A percentile compares a stretch with the other conserved stretches of the same genome.
phyloP scores from a whole-genome alignment of 148 eudicot species.

The Rhododendron simsii region DNA sequence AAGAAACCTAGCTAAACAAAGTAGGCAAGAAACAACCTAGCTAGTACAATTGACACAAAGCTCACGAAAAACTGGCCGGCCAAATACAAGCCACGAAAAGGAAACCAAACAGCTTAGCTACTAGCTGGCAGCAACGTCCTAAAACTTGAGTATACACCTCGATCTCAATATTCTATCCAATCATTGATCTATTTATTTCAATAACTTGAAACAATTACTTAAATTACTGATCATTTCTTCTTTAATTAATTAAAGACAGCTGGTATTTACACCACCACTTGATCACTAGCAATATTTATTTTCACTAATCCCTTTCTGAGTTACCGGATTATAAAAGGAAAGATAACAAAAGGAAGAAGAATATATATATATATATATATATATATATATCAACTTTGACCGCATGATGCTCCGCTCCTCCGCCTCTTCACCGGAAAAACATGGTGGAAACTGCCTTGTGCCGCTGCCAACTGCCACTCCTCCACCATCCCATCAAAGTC shows the following conservation, averaged over 20 bases:
- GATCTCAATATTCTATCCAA: no score
- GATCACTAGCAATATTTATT: conserved; percentile 1
- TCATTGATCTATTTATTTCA: not conserved
- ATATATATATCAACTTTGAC: not conserved
- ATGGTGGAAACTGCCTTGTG: not conserved
- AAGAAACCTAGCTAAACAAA: no score
- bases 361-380: no score
- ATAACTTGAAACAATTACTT: not conserved
- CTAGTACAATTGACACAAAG: no score
- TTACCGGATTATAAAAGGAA: not conserved
- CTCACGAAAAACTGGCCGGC: no score
- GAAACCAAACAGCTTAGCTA: no score
- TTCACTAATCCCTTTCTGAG: not conserved
- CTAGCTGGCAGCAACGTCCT: no score
- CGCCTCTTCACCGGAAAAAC: conserved; percentile 3
- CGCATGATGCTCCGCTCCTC: not conserved
- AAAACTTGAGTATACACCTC: no score
- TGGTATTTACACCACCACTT: not conserved
- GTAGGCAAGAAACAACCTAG: no score
- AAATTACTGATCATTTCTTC: not conserved
- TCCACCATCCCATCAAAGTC: conserved; percentile 35
- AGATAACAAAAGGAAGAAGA: not conserved
- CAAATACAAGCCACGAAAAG: no score
- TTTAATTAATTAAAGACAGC: conserved; percentile 7
- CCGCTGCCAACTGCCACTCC: conserved; percentile 40